phyloP scores from a whole-genome alignment of 345 rosid genomes.

The Gossypium arboreum region DNA sequence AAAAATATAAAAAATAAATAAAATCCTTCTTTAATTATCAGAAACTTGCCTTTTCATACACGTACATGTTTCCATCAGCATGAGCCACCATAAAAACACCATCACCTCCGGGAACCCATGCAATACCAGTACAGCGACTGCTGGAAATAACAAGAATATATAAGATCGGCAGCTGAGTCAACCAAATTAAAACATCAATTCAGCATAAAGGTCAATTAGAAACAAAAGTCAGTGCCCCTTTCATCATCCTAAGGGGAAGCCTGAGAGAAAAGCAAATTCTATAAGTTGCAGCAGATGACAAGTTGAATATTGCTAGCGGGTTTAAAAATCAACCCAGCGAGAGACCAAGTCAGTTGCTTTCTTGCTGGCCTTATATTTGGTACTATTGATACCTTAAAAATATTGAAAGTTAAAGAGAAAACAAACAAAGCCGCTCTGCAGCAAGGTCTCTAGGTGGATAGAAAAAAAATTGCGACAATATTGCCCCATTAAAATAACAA shows the following conservation, averaged over 20 bases:
- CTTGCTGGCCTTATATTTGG: neutral
- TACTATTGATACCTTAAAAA: neutral
- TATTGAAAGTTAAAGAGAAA: neutral
- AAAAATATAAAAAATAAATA: neutral
- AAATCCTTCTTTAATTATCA: neutral
- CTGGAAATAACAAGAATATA: slow-evolving; percentile 24
- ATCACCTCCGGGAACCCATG: slow-evolving; percentile 98
- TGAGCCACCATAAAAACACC: slow-evolving; percentile 95
- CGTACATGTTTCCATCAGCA: slow-evolving; percentile 91
- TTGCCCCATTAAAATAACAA: neutral
- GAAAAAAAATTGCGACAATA: neutral
- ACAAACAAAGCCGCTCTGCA: neutral
- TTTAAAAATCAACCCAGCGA: neutral
- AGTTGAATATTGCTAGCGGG: neutral
- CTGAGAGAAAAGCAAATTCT: slow-evolving; percentile 4
- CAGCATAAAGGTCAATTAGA: slow-evolving; percentile 2
- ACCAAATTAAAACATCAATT: neutral
- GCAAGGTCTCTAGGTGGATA: neutral
- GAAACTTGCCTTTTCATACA: slow-evolving; percentile 92
- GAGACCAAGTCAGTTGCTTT: neutral
- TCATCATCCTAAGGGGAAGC: neutral
- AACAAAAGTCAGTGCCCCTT: neutral
- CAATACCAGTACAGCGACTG: slow-evolving; percentile 88
- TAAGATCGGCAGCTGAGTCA: neutral
- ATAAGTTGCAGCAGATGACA: neutral